Conservation (phyloP, 108 stramenopile genomes). For the Skeletonema marinoi region DNA sequence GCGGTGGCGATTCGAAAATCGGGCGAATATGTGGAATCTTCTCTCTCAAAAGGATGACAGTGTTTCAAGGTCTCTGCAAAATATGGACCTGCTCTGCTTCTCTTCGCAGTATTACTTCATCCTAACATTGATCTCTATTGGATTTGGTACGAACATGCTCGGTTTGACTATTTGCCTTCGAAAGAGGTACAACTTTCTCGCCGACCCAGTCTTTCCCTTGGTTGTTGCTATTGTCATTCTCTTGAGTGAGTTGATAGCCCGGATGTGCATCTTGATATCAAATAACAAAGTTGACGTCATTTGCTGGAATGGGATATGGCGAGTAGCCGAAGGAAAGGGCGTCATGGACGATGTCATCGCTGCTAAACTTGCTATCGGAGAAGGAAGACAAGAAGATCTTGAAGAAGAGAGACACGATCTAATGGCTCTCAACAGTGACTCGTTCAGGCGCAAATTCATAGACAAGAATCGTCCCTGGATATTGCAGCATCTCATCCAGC, state of each 20-base stretch:
- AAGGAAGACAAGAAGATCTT: slow-evolving; percentile 79
- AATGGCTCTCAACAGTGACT: slow-evolving; percentile 79
- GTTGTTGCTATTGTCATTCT: slow-evolving; percentile 62
- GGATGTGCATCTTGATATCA: slow-evolving; percentile 51
- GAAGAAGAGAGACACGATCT: slow-evolving; percentile 88
- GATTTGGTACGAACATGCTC: slow-evolving; percentile 69
- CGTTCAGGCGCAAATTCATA: slow-evolving; percentile 83
- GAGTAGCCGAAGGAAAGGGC: slow-evolving; percentile 67
- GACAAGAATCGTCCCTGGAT: slow-evolving; percentile 92
- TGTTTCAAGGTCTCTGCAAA: slow-evolving; percentile 71
- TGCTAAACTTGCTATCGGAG: slow-evolving; percentile 89
- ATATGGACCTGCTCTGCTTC: slow-evolving; percentile 83
- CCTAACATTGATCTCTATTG: slow-evolving; percentile 64
- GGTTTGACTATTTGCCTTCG: slow-evolving; percentile 77
- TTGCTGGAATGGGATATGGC: slow-evolving; percentile 83
- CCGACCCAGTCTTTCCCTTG: slow-evolving; percentile 71
- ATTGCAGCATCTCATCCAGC: slow-evolving; percentile 82
- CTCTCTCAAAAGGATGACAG: slow-evolving; percentile 71
- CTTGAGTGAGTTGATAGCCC: slow-evolving; percentile 52
- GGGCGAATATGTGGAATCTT: slow-evolving; percentile 81
- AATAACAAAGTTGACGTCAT: slow-evolving; percentile 50
- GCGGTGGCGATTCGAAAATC: slow-evolving; percentile 75
- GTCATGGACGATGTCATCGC: slow-evolving; percentile 89
- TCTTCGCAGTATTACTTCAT: slow-evolving; percentile 88
- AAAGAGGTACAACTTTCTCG: slow-evolving; percentile 73